Evolutionary conservation across 306 rosid genomes (phyloP).

Genomic region (Trifolium subterraneum): DNA sequence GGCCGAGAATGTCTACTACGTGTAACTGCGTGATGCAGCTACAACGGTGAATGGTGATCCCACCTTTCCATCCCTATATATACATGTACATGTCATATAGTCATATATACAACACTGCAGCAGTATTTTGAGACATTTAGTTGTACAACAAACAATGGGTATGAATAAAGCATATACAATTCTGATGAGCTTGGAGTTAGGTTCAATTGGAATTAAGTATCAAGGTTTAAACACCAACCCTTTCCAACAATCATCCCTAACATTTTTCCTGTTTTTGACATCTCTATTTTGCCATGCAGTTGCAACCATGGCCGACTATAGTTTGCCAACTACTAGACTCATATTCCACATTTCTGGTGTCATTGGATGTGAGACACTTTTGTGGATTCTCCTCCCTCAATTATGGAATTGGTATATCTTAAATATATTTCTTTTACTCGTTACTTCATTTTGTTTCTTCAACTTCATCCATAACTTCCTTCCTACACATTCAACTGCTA

Average conservation of each 20-base stretch:
- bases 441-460: background rate
- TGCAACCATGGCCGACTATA: background rate
- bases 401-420: background rate
- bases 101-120: too few relatives aligned
- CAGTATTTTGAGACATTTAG: too few relatives aligned
- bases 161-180: too few relatives aligned
- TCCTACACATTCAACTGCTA: too few relatives aligned
- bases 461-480: background rate
- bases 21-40: too few relatives aligned
- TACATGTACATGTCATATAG: too few relatives aligned
- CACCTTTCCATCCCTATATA: too few relatives aligned
- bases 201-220: background rate
- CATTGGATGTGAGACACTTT: background rate
- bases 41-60: too few relatives aligned
- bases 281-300: background rate
- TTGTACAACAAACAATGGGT: too few relatives aligned
- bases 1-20: too few relatives aligned
- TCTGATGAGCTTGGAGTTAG: background rate
- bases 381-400: background rate
- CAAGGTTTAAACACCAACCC: background rate
- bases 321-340: background rate
- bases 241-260: background rate
- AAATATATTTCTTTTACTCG: background rate
- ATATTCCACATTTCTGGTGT: constrained; percentile 21
- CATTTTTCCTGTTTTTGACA: background rate